Conservation (phyloP, 2,329 filamentous ascomycete genomes). For the Beauveria medogensis region DNA sequence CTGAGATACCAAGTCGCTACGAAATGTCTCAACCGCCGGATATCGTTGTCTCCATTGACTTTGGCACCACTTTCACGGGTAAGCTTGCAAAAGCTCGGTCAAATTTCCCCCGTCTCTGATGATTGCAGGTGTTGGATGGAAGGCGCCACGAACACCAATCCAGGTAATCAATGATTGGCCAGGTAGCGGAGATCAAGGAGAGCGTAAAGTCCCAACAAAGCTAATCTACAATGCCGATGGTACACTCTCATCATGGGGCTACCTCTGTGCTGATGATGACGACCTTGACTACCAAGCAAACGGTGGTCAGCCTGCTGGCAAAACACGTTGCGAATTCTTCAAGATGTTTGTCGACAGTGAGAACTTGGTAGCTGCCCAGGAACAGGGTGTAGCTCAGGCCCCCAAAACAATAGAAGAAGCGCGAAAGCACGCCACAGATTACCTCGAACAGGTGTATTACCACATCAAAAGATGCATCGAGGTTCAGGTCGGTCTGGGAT, state of each 20-base stretch:
- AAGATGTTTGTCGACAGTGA: slow-evolving; percentile 45
- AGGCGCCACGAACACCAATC: slow-evolving; percentile 32
- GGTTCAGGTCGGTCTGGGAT: slow-evolving; percentile 28
- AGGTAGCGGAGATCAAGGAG: slow-evolving; percentile 41
- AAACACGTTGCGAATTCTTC: slow-evolving; percentile 41
- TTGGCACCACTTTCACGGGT: slow-evolving; percentile 40
- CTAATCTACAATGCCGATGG: slow-evolving; percentile 37
- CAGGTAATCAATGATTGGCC: slow-evolving; percentile 46
- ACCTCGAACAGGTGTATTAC: slow-evolving; percentile 38
- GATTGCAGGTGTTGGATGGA: slow-evolving; percentile 27
- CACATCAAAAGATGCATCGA: slow-evolving; percentile 39
- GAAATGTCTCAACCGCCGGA: slow-evolving; percentile 23
- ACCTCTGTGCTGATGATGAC: slow-evolving; percentile 40
- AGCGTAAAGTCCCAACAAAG: slow-evolving; percentile 47
- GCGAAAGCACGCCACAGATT: slow-evolving; percentile 40
- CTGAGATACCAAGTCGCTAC: not conserved
- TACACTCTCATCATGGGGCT: slow-evolving; percentile 43
- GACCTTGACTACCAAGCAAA: slow-evolving; percentile 20
- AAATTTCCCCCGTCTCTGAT: not conserved
- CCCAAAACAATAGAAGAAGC: slow-evolving; percentile 34
- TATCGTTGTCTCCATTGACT: slow-evolving; percentile 34
- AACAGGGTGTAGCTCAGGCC: slow-evolving; percentile 34
- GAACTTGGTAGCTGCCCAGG: slow-evolving; percentile 33
- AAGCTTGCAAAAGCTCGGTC: not conserved
- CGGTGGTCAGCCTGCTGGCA: slow-evolving; percentile 18